Base-by-base conservation (phyloP, 2,329 filamentous ascomycete genomes). In the Xylaria digitata region DNA sequence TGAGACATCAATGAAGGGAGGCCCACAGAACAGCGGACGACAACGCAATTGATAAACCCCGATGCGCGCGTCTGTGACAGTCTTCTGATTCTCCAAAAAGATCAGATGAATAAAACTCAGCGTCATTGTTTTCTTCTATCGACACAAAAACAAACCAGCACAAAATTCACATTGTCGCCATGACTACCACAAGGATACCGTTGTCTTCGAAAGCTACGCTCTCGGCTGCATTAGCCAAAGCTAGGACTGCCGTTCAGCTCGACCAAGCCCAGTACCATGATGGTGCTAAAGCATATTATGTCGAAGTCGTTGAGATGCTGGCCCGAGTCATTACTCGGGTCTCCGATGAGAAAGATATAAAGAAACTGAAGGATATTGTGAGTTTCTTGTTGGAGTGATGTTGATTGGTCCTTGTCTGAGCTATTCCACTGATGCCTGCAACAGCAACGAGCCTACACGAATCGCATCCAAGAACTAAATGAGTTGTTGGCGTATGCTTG, bases 211-310 rank as follows among this genome's bases (percentile, higher is more conserved):
- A 75, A 65, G 73, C 74, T 43, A 73, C 72, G 61, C 55, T 75
- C 17, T 73, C 73, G 3, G 69, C 69, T 49, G 74, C 74, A 2
- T 58, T 75, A 49, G 73, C 73, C 8, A 75, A 73, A 66, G 74
- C 73, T 13, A 73, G 71, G 54, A 75, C 74, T 2, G 74, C 74
- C 3, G 74, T 75, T 40, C 74, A 75, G 63, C 74, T 75, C 65
- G 74, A 75, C 52, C 74, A 74, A 42, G 73, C 74, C 23, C 67
- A 75, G 26, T 75, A 73, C 42, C 61, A 75, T 37, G 61, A 61
- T 21, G 72, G 74, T n/a, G 74, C 74, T 26, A 71, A 65, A 15
- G 69, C 71, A 62, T 75, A 75, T 57, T 75, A 75, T 37, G 21
- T 63, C 52, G 73, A 75, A 65, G 67, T 71, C 42, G 68, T 72